Conservation (phyloP, 1,139 yeast species). For the Geotrichum macrosporum region DNA sequence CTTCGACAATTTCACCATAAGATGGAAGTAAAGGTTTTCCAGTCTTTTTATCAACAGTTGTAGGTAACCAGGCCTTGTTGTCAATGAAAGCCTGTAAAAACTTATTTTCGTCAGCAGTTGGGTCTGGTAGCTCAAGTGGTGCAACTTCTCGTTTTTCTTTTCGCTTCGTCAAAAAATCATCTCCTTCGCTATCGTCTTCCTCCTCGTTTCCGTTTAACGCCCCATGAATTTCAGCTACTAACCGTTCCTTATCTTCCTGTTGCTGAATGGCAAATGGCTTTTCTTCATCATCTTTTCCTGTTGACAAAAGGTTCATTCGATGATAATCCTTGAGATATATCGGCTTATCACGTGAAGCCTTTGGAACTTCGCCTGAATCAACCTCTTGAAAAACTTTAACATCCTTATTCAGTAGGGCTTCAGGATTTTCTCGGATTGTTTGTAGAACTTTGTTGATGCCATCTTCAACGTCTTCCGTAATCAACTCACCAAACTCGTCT, state of each 20-base stretch:
- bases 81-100: slow-evolving; percentile 70
- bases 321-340: slow-evolving; percentile 89
- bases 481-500: slow-evolving; percentile 85
- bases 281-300: slow-evolving; percentile 50
- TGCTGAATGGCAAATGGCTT: slow-evolving; percentile 68
- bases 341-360: slow-evolving; percentile 49
- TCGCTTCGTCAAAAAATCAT: slow-evolving; percentile 61
- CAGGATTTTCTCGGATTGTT: slow-evolving; percentile 59
- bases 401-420: slow-evolving; percentile 57
- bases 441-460: slow-evolving; percentile 70
- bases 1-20: slow-evolving; percentile 47
- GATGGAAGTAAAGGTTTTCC: slow-evolving; percentile 56
- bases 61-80: slow-evolving; percentile 86
- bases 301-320: slow-evolving; percentile 66
- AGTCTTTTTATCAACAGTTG: slow-evolving; percentile 43
- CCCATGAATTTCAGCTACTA: slow-evolving; percentile 73
- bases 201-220: slow-evolving; percentile 45
- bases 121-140: slow-evolving; percentile 57
- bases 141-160: slow-evolving; percentile 39
- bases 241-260: slow-evolving; percentile 64
- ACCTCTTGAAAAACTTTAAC: slow-evolving; percentile 66
- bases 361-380: slow-evolving; percentile 35
- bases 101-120: slow-evolving; percentile 56
- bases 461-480: slow-evolving; percentile 78
- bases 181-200: slow-evolving; percentile 45